A percentile compares a stretch with the other conserved stretches of the same genome.
These are phyloP conservation scores for Talaromyces sp. DNA, from an alignment of 2,329 filamentous ascomycete genomes.

Conservation along the genomic window DNA sequence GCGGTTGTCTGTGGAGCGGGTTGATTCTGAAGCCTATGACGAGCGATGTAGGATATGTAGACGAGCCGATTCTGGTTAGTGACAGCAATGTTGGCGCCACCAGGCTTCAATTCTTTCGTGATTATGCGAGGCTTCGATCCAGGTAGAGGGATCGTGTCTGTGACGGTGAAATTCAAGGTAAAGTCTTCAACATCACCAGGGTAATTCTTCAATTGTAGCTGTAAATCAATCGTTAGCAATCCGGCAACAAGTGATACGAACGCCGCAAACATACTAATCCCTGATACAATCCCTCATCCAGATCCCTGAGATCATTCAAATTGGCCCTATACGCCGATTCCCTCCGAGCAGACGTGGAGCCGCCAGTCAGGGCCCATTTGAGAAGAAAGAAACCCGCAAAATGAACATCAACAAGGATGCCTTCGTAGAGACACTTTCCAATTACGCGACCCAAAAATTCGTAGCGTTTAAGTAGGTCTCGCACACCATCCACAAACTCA, in stretches of 20 bases:
- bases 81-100: conserved; percentile 70
- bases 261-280: conserved; percentile 55
- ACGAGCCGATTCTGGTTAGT: conserved; percentile 88
- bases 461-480: conserved; percentile 64
- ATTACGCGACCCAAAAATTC: conserved; percentile 91
- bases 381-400: conserved; percentile 95
- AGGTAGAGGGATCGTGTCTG: conserved; percentile 58
- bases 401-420: conserved; percentile 84
- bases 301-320: conserved; percentile 86
- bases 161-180: conserved; percentile 81
- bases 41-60: conserved; percentile 90
- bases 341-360: conserved; percentile 56
- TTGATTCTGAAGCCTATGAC: conserved; percentile 78
- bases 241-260: not conserved
- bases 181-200: conserved; percentile 74
- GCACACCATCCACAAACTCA: conserved; percentile 55
- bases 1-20: conserved; percentile 75
- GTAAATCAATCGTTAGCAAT: conserved; percentile 4
- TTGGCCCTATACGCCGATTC: conserved; percentile 79
- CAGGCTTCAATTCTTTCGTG: conserved; percentile 68
- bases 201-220: conserved; percentile 74
- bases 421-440: conserved; percentile 95
- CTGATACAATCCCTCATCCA: conserved; percentile 86
- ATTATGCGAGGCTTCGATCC: conserved; percentile 54
- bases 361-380: conserved; percentile 82